A percentile compares a stretch with the other conserved stretches of the same genome.
Conservation (phyloP, 176 grass and related monocot genomes). For the Phyllostachys edulis region DNA sequence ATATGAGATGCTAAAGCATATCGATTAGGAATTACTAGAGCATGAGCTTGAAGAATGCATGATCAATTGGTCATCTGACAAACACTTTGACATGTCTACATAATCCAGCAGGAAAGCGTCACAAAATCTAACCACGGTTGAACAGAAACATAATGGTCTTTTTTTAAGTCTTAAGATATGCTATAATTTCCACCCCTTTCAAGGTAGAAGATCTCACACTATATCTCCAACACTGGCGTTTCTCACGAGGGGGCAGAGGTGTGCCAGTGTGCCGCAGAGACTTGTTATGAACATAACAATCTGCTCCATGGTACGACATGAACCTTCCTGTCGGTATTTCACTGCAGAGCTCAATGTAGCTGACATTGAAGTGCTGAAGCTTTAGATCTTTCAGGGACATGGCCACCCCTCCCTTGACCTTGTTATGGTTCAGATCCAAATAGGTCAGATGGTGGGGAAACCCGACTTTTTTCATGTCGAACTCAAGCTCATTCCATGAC, state of each 20-base stretch:
- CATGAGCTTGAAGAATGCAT: not conserved
- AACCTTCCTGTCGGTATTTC: conserved; percentile 39
- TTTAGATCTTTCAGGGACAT: conserved; percentile 42
- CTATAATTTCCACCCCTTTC: not conserved
- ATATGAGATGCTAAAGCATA: not conserved
- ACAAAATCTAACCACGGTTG: not conserved
- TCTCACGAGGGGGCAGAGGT: conserved; percentile 41
- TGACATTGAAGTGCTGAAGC: conserved; percentile 41
- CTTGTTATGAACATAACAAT: conserved; percentile 52
- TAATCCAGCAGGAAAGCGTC: not conserved
- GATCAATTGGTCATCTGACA: too few species aligned
- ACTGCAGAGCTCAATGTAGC: conserved; percentile 59
- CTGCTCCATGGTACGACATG: conserved; percentile 15
- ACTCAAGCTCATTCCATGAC: conserved; percentile 52
- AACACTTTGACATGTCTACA: not conserved
- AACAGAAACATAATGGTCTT: not conserved
- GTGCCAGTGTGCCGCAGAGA: conserved; percentile 51
- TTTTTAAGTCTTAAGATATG: not conserved
- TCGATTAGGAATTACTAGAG: not conserved
- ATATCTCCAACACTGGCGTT: not conserved
- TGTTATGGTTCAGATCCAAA: conserved; percentile 64
- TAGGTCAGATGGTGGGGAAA: conserved; percentile 42
- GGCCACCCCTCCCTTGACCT: conserved; percentile 47
- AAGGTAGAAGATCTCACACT: not conserved
- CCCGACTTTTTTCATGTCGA: conserved; percentile 45